Percentiles rank a stretch among this genome's conserved stretches.
phyloP scores from a whole-genome alignment of 2,329 filamentous ascomycete species.

The Periconia sp. region DNA sequence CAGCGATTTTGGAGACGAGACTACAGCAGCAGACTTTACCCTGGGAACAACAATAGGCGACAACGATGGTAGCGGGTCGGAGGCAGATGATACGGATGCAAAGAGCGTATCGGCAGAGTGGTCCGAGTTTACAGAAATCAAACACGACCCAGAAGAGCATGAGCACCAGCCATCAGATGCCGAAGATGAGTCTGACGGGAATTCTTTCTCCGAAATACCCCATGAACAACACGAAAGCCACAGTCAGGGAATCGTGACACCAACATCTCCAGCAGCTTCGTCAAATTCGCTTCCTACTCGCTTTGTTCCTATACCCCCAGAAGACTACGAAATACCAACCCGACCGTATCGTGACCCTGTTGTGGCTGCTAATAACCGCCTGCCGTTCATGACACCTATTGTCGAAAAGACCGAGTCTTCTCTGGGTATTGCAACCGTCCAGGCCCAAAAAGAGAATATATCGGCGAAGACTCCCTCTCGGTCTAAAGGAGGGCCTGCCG shows the following conservation, averaged over 20 bases:
- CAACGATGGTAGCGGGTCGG: conserved; percentile 27
- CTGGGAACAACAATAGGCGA: conserved; percentile 39
- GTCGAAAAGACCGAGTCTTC: conserved; percentile 93
- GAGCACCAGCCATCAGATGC: conserved; percentile 39
- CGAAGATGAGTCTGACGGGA: conserved; percentile 39
- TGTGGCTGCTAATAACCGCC: conserved; percentile 80
- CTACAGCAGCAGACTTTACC: conserved; percentile 54
- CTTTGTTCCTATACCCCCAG: conserved; percentile 79
- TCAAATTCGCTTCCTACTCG: conserved; percentile 51
- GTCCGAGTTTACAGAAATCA: conserved; percentile 81
- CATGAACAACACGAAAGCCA: conserved; percentile 30
- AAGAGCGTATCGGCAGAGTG: conserved; percentile 68
- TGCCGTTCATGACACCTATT: conserved; percentile 99
- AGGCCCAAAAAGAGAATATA: conserved; percentile 60
- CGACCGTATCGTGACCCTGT: conserved; percentile 79
- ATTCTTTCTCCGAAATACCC: conserved; percentile 36
- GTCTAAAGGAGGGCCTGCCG: conserved; percentile 44
- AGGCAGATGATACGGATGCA: conserved; percentile 39
- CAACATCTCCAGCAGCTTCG: conserved; percentile 46
- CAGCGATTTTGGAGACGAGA: conserved; percentile 68
- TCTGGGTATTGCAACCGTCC: conserved; percentile 55
- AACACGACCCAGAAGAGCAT: conserved; percentile 61
- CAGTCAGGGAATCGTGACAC: conserved; percentile 49
- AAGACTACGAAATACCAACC: conserved; percentile 80
- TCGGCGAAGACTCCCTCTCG: conserved; percentile 78